Evolutionary conservation across 495 filamentous ascomycete species (phyloP).

Genomic region (Hapsidospora chrysogenum): DNA sequence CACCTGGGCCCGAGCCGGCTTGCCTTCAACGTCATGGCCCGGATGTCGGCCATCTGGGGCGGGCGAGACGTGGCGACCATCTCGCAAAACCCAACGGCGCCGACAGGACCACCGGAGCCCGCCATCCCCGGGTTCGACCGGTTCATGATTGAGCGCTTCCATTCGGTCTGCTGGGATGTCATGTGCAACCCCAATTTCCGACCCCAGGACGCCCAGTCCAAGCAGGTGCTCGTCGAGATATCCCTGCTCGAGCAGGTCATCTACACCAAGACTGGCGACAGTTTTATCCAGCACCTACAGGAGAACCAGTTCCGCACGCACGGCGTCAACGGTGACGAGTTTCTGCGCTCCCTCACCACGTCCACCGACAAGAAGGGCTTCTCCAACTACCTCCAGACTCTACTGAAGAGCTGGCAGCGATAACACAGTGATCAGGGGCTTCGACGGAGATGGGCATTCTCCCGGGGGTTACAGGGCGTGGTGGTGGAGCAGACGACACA

Average conservation of each 20-base stretch:
- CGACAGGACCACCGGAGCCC: conserved; percentile 21
- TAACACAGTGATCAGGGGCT: too few species aligned
- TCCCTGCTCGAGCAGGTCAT: conserved; percentile 72
- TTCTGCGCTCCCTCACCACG: conserved; percentile 31
- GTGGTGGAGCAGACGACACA: not conserved
- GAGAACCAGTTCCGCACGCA: conserved; percentile 28
- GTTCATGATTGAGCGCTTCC: conserved; percentile 79
- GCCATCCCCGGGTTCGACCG: conserved; percentile 77
- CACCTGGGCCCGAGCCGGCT: conserved; percentile 63
- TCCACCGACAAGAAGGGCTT: conserved; percentile 30
- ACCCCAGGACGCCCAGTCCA: conserved; percentile 68
- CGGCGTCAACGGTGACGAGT: conserved; percentile 29
- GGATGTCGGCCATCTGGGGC: conserved; percentile 73
- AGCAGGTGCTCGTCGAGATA: conserved; percentile 71
- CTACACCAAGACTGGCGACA: conserved; percentile 63
- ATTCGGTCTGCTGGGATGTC: conserved; percentile 74
- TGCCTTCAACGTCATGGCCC: conserved; percentile 60
- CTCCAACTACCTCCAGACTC: conserved; percentile 26
- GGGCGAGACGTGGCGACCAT: conserved; percentile 56
- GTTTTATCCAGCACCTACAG: conserved; percentile 31
- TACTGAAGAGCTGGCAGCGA: conserved; percentile 16
- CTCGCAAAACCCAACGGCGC: conserved; percentile 23
- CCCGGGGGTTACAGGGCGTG: too few species aligned
- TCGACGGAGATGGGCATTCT: too few species aligned
- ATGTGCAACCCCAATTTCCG: conserved; percentile 60